phyloP scores from a whole-genome alignment of 1,139 yeast species.

The Suhomyces anneliseae region DNA sequence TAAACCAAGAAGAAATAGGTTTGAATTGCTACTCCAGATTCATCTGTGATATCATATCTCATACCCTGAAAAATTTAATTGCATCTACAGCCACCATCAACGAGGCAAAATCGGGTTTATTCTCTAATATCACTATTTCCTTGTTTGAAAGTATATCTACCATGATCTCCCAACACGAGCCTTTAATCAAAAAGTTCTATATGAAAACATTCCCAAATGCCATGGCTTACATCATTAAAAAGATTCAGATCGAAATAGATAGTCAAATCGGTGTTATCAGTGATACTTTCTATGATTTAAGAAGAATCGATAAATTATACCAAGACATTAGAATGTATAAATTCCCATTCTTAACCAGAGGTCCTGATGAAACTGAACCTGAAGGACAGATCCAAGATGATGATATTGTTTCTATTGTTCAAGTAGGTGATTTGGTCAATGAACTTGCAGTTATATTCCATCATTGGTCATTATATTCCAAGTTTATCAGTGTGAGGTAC shows the following conservation, averaged over 20 bases:
- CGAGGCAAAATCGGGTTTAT: constrained; percentile 46
- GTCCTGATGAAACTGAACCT: constrained; percentile 17
- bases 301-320: constrained; percentile 56
- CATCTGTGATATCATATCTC: constrained; percentile 80
- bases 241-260: constrained; percentile 85
- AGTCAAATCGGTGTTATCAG: constrained; percentile 84
- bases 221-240: constrained; percentile 65
- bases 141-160: constrained; percentile 83
- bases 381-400: constrained; percentile 18
- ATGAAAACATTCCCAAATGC: constrained; percentile 52
- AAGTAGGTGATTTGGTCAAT: constrained; percentile 56
- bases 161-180: constrained; percentile 84
- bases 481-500: constrained; percentile 66
- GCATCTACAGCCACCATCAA: constrained; percentile 35
- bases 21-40: constrained; percentile 79
- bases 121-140: constrained; percentile 69
- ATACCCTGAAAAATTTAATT: constrained; percentile 67
- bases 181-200: constrained; percentile 71
- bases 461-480: constrained; percentile 83
- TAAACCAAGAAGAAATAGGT: constrained; percentile 72
- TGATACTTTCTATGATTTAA: constrained; percentile 80
- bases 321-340: constrained; percentile 59
- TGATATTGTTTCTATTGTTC: constrained; percentile 46
- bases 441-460: constrained; percentile 78
- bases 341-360: constrained; percentile 48